A percentile compares a stretch with the other conserved stretches of the same genome.
phyloP scores from a whole-genome alignment of 768 basidiomycete genomes.

The Hygrocybe punicea region DNA sequence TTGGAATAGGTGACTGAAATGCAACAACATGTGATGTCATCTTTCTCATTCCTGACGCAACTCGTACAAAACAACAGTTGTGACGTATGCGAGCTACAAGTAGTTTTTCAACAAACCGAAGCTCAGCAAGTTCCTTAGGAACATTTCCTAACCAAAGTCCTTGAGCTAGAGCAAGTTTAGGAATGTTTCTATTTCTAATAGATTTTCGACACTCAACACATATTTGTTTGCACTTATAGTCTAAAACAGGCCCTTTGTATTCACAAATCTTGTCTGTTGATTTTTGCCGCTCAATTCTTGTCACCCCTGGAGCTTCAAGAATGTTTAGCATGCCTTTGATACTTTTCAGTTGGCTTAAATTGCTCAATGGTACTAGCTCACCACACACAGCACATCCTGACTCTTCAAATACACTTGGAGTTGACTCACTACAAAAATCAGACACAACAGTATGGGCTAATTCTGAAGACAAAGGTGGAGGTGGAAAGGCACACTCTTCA shows the following conservation, averaged over 20 bases:
- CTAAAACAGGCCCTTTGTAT: slow-evolving; percentile 17
- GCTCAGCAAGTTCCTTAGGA: slow-evolving; percentile 19
- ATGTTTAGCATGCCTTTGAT: slow-evolving; percentile 3
- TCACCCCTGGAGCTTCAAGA: slow-evolving; percentile 6
- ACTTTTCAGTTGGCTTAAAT: slow-evolving; percentile 8
- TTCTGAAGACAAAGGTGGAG: neutral
- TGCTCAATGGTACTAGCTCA: slow-evolving; percentile 6
- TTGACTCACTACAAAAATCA: slow-evolving; percentile 3
- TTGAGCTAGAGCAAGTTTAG: slow-evolving; percentile 23
- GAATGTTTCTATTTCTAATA: slow-evolving; percentile 4
- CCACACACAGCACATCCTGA: slow-evolving; percentile 35
- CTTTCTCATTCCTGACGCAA: slow-evolving; percentile 18
- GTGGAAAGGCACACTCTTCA: neutral
- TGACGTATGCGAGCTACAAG: slow-evolving; percentile 20
- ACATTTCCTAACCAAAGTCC: slow-evolving; percentile 34
- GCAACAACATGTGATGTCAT: slow-evolving; percentile 13
- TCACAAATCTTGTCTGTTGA: slow-evolving; percentile 7
- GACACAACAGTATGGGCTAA: neutral
- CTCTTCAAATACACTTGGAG: slow-evolving; percentile 19
- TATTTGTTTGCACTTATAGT: slow-evolving; percentile 3
- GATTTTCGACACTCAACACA: slow-evolving; percentile 8
- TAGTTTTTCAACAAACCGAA: slow-evolving; percentile 28
- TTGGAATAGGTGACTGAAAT: slow-evolving; percentile 31
- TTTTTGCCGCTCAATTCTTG: slow-evolving; percentile 5
- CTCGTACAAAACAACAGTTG: slow-evolving; percentile 27